Evolutionary conservation across 2,329 filamentous ascomycete species (phyloP), one percentile per base, ranked within the genome.

Genomic region (Fusarium oligoseptatum): DNA sequence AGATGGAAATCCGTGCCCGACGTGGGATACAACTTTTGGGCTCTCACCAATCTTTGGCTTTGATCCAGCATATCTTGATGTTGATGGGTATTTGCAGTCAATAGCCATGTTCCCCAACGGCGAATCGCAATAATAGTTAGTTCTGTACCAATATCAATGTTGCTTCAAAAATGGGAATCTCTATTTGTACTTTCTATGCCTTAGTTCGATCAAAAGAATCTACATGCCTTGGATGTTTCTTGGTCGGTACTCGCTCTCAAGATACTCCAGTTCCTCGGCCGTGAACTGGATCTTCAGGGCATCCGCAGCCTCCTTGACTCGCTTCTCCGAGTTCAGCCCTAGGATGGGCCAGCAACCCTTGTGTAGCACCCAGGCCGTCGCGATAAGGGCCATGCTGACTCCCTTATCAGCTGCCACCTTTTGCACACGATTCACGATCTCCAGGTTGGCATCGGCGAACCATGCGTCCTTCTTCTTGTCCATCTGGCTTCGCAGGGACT

Each of bases 351-450:
- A 89, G 15, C 86, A 82, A 0, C 87, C 86, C 36, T 87, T 84
- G 61, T 87, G 85, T 73, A 89, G 82, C 64, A 88, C 86, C 92
- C 92, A 94, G 1, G 92, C 92, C 50, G 92, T 86, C 0, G 91
- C 88, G 6, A 94, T 88, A 66, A 92, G 88, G 52, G 89, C 88
- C 88, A 93, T 93, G 72, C 86, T 89, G 79, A 88, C 87, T 1
- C 84, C 87, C 73, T 87, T 87, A 81, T 90, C 89, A 71, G 85
- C 83, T 0, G 91, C 89, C 15, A 92, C 73, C 79, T 92, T 87
- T 80, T 91, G 86, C 3, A 84, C 77, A 9, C 81, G 64, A 70
- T 81, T 71, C 50, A 84, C 75, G 55, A 84, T 80, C 15, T 78
- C 76, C 45, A 77, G 9, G 24, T 78, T 80, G 1, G 78, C 79